Base-by-base conservation (phyloP, 805 yeast genomes). In the Kluyveromyces lactis region DNA sequence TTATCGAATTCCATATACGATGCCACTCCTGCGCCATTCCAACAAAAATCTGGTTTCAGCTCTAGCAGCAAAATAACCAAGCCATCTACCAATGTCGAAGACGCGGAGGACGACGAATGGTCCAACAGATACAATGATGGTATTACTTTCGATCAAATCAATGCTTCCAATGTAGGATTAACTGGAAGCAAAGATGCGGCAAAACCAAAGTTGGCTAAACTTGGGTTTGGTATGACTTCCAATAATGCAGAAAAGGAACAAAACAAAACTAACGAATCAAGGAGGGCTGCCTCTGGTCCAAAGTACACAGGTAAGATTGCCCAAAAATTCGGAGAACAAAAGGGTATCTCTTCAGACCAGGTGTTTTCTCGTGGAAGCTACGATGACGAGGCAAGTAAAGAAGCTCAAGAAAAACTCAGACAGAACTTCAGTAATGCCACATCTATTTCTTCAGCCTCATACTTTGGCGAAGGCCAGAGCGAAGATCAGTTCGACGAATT, bases 341-440 rank as follows among this genome's bases (percentile, higher is more conserved):
- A 86, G 72, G 95, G 89, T 35, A 92, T 92, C 47, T 92, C 97
- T 0, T 89, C 97, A 2, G 97, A 92, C 63, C 94, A 89, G 66
- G 77, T 75, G 54, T 92, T 92, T 62, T 96, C 96, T 15, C 79
- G 95, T 55, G 90, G 89, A 31, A 67, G 78, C 18, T 86, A 75
- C 55, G 97, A 86, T 53, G 82, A 83, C 48, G 70, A 69, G 2
- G 84, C 85, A 29, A 81, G 81, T 40, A 72, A 71, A 33, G 96
- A 87, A 61, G 97, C 97, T 2, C 72, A 73, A 47, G 56, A 74
- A n/a, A 89, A 92, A 53, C 68, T 92, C 40, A 86, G 81, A 59
- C 67, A 81, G 3, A 44, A 44, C 32, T 92, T 85, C 63, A 76
- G 75, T 43, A 92, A 90, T 40, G 95, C 97, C 2, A 81, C 84